Base-by-base conservation (phyloP, 306 rosid genomes). In the Dicorynia guianensis region DNA sequence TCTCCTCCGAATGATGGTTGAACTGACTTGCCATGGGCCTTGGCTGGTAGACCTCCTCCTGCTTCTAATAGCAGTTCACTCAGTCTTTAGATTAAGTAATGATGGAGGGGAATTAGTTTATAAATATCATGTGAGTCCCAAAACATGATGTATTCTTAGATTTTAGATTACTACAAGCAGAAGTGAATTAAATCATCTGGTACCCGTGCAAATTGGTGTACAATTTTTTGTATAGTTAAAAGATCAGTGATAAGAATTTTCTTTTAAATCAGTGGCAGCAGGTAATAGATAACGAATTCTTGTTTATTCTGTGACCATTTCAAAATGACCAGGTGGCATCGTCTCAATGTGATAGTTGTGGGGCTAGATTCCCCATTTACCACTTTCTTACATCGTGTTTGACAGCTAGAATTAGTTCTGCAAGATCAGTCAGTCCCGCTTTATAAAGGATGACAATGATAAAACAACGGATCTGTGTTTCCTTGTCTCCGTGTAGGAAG, bases 221-320 rank as follows among this genome's bases (percentile, higher is more conserved):
- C 84, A 65, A 84, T 64, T 75, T 79, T 80, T 82, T 89, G 91
- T 86, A 86, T 86, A 80, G 87, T 75, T 52, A 46, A 76, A 81
- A 18, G 10, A n/a, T 63, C 76, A 65, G 63, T 67, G 7, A 46
- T 46, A 67, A 68, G 74, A 77, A 66, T 71, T 43, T 77, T 60
- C 43, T 48, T 13, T 15, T 50, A 61, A 64, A 57, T 46, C 6
- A 40, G n/a, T 60, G 59, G 43, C 44, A 42, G 39, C 62, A 42
- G 14, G 10, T 38, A 44, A 56, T 15, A 56, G 33, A 55, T 33
- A 14, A 59, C 46, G 52, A n/a, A 42, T 44, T 58, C 48, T 40
- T 40, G 8, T 47, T 25, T 70, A 20, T 5, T 59, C 30, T 61
- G 34, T 49, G 60, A 25, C 30, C 30, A 25, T 25, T 25, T 25